Evolutionary conservation across 2,329 filamentous ascomycete species (phyloP), one percentile per base, ranked within the genome.

Genomic region (Conoideocrella luteorostrata): DNA sequence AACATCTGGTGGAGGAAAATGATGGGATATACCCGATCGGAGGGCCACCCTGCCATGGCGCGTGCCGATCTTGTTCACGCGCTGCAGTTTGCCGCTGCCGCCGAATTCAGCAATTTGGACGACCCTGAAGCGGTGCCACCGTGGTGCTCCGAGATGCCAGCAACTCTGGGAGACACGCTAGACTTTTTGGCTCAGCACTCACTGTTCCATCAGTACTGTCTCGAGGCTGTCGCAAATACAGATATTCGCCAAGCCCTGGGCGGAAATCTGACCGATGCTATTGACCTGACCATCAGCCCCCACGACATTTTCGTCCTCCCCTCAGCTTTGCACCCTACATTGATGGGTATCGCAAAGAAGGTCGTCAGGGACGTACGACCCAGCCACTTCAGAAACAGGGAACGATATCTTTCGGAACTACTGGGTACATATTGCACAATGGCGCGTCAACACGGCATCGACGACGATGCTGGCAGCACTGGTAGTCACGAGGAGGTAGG

Each of bases 1-100:
- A 77, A 77, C 40, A 56, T 64, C n/a, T 67, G 71, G 55, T 77
- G 71, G 69, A 58, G 72, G 2, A 55, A 54, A 4, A 57, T 64
- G 18, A 61, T 76, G 2, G 72, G 71, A 1, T 76, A 77, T 44
- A 43, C 49, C 3, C 49, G 53, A 6, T 44, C 45, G 2, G 37
- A 47, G 21, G 41, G 29, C 20, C 30, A 41, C 12, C 42, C 43
- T 4, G 26, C 41, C 23, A 41, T 50, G 6, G 28, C 18, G 13
- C 38, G 39, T 7, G 15, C 15, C 32, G 47, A 53, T 13, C 49
- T 55, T 20, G 34, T 46, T 17, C 42, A 45, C 11, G 45, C 46
- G 5, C 48, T 56, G 23, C 52, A 56, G 37, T 50, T 49, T 35
- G 52, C 53, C 15, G 47, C 52, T 7, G 44, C 41, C 9, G 52